Base-by-base conservation (phyloP, 1,284 basidiomycete species). In the Papiliotrema laurentii region DNA sequence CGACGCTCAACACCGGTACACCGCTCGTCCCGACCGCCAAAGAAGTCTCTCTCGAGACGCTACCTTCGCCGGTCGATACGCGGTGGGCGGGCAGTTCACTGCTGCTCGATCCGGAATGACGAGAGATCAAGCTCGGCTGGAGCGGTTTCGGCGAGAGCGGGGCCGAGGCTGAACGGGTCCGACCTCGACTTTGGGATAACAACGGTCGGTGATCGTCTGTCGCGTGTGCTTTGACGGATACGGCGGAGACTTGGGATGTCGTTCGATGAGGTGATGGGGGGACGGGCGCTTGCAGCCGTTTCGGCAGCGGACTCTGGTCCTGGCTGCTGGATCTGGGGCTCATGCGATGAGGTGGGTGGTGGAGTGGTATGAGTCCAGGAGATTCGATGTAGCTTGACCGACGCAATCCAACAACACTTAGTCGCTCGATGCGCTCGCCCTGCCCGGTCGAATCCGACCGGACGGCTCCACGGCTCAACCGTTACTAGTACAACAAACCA, bases 161-260 rank as follows among this genome's bases (percentile, higher is more conserved):
- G 6, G 38, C 24, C 5, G 38, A 40, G 10, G 24, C 5, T 11
- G 38, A 40, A 6, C 38, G 18, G 24, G 19, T 11, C 24, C 38
- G 30, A 7, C 43, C 16, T n/a, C n/a, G n/a, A 13, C 40, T 49
- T 21, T 37, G 45, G 33, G 24, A 45, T 2, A 37, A 31, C 2
- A 47, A 35, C 18, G 19, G 37, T 14, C 46, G 43, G 34, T 35
- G 10, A 34, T 42, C 22, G 33, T 45, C 42, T 10, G 36, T 35
- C 5, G 13, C 6, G 31, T 45, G 47, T 3, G 54, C 55, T 39
- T 55, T 51, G 40, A 58, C 55, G 11, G 61, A 61, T 2, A 58
- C 42, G n/a, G 48, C 52, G 4, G 61, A 59, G 4, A 63, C 22
- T 16, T 59, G 53, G 13, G 61, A 63, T 10, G 61, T 63, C 4